phyloP scores from a whole-genome alignment of 148 eudicot genomes.

The Amaranthus cruentus region DNA sequence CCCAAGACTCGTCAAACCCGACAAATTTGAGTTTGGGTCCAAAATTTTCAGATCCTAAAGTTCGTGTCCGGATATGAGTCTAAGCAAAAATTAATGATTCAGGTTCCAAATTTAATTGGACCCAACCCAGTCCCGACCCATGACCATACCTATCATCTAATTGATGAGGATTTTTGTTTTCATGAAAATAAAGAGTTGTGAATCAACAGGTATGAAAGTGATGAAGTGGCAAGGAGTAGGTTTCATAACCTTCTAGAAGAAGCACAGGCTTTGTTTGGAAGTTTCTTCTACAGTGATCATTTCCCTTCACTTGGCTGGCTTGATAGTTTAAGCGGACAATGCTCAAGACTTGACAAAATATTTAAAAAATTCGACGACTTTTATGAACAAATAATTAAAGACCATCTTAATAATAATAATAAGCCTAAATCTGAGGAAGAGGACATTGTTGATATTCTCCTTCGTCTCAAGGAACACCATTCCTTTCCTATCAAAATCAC shows the following conservation, averaged over 20 bases:
- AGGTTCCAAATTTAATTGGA: too few species aligned
- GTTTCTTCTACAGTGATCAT: conserved; percentile 21
- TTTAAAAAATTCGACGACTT: conserved; percentile 25
- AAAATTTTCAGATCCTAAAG: too few species aligned
- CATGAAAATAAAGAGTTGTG: background rate
- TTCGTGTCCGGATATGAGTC: too few species aligned
- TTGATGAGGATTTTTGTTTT: background rate
- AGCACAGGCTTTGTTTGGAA: conserved; percentile 10
- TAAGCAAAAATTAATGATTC: too few species aligned
- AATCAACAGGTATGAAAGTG: background rate
- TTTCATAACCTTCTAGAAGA: conserved; percentile 18
- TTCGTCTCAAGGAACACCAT: conserved; percentile 8
- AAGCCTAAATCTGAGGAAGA: conserved; percentile 8
- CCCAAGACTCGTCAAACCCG: too few species aligned
- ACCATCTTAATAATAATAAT: conserved; percentile 15
- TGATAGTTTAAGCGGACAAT: conserved; percentile 20
- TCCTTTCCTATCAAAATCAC: conserved; percentile 17
- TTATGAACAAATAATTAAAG: conserved; percentile 28
- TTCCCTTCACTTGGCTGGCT: conserved; percentile 26
- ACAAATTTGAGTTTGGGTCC: too few species aligned
- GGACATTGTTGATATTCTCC: conserved; percentile 28
- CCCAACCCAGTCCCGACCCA: too few species aligned
- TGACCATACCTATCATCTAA: too few species aligned
- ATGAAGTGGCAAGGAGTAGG: conserved; percentile 1
- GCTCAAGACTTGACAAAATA: conserved; percentile 17